Evolutionary conservation across 2,329 filamentous ascomycete species (phyloP), one percentile per base, ranked within the genome.

Genomic region (Paradendryphiella salina): DNA sequence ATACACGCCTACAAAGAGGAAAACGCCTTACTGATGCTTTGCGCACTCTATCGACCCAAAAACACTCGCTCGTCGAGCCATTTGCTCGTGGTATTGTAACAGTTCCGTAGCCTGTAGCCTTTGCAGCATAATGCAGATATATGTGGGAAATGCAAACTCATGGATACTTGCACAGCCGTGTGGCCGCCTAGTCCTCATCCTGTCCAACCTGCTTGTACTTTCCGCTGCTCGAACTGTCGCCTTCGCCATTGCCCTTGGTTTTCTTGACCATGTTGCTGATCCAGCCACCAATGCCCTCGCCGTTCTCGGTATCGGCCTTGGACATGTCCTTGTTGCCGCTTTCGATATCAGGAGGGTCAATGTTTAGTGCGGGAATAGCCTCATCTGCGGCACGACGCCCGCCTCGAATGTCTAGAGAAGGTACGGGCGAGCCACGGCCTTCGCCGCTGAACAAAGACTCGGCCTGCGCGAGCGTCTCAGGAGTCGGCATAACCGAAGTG

Each of bases 401-500:
- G 15, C 79, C 79, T 43, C 86, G 84, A 38, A 91, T 82, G 60
- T 89, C 86, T 59, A 90, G 84, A 9, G 88, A 92, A 28, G 87
- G 87, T 7, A 89, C 83, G 1, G 89, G 89, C n/a, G 92, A 96
- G 35, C 85, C 85, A 44, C 73, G 67, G 26, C 81, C 80, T 42
- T 61, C 56, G 32, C 82, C 81, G 36, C 86, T 84, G 73, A 96
- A 85, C 9, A 96, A 79, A 2, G 90, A 90, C n/a, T 89, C 90
- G 7, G 86, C 85, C 75, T 96, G 91, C 10, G 86, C 86, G 51
- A 85, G 82, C 1, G 90, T 80, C 36, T 85, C 84, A 1, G 93
- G 92, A 0, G 93, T 96, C 4, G 85, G 84, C 75, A 89, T 86
- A 9, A 87, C 84, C 2, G 90, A 92, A 20, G 89, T 94, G 29